Base-by-base conservation (phyloP, 2,329 filamentous ascomycete species). In the Fusarium citri region DNA sequence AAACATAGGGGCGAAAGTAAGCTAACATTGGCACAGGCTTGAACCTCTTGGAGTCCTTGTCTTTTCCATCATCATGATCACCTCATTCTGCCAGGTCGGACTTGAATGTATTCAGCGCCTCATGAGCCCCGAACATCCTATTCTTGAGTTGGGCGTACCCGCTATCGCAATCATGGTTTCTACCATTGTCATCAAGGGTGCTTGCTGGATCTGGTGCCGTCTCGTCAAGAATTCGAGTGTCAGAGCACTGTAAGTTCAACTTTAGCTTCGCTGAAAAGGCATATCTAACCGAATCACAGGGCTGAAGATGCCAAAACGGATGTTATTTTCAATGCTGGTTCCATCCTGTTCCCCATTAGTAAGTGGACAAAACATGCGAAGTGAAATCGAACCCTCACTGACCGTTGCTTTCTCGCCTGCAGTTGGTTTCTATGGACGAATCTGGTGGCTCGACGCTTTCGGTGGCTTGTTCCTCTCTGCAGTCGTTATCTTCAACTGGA, bases 271-370 rank as follows among this genome's bases (percentile, higher is more conserved):
- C 34, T 26, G 14, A n/a, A 10, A 41, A 12, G 20, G 18, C 8
- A 26, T 28, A 14, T 54, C 63, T 68, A 64, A 70, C 40, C 23
- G 45, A 53, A 25, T n/a, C 55, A 31, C 47, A 84, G 83, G 56
- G 85, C 85, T 34, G 82, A 85, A 28, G 85, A 87, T 66, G 84
- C 84, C 55, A 82, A 84, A 76, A 91, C 92, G 0, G 92, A 97
- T 75, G 92, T 97, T 28, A 89, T 97, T 31, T 97, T 97, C 86
- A 97, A 97, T 80, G 89, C 88, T 2, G 95, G 96, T 75, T 94
- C 92, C 69, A 96, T 97, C 75, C 85, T 96, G 25, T 97, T 97
- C 76, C 94, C 94, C 2, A 87, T 97, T 11, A 75, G 86, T 88
- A 79, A 69, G 83, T 79, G 41, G 16, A 20, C 26, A 20, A 23